Base-by-base conservation (phyloP, 2,329 filamentous ascomycete genomes). In the Ophiocordyceps sinensis region DNA sequence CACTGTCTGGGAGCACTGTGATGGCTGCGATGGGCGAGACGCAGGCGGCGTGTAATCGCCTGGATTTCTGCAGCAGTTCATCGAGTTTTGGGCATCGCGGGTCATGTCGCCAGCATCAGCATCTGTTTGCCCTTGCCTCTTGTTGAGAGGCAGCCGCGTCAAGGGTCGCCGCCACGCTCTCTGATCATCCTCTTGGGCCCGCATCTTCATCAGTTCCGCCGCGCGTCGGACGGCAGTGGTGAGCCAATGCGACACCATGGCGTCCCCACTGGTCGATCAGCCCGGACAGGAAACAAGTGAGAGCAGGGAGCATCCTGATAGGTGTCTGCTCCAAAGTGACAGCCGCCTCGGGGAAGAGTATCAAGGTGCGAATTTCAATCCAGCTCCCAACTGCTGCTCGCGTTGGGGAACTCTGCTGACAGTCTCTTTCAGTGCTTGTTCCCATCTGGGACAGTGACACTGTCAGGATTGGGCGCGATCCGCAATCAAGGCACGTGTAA, bases 391-490 rank as follows among this genome's bases (percentile, higher is more conserved):
- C 19, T 14, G 23, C 23, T 26, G 23, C 23, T 26, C 23, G 6
- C 23, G 23, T 9, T 26, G 2, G 5, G 23, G 23, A 23, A 23
- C 9, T 11, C 19, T 36, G 36, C 30, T 42, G 31, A 42, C 19
- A 2, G 17, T 31, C 15, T 6, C n/a, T 42, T 39, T 10, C 34
- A 53, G 53, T 51, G 38, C 32, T 58, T 29, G 45, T 59, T 41
- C 49, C 58, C 5, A 45, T 61, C 12, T 53, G 47, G 45, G 49
- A 56, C 32, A 43, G 51, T 21, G 50, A 57, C 28, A 56, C 62
- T 36, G 51, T 61, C 40, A 60, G 51, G 42, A 54, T 63, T 44
- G 58, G 60, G n/a, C 52, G 59, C 43, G 55, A 61, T 42, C 52
- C 57, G 5, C 42, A 44, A 3, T 53, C 56, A 37, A 62, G 60